Conservation (phyloP, 2,329 filamentous ascomycete species). For the Aspergillus sp. region DNA sequence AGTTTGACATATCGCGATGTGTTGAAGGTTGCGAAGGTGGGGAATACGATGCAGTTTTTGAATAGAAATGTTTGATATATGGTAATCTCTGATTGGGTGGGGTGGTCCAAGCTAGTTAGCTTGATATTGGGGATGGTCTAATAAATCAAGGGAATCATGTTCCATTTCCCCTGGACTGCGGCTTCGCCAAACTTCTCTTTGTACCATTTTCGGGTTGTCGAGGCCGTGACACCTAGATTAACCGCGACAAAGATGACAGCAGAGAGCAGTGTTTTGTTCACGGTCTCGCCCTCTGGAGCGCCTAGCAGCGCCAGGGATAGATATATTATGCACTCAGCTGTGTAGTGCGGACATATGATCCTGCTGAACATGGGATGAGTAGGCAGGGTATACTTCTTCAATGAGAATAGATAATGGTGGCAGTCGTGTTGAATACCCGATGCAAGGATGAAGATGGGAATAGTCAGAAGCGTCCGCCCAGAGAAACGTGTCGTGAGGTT, state of each 20-base stretch:
- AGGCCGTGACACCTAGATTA: constrained; percentile 81
- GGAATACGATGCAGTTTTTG: constrained; percentile 63
- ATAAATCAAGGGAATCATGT: constrained; percentile 65
- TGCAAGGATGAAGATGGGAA: constrained; percentile 67
- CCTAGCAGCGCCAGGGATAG: constrained; percentile 71
- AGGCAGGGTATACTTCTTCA: constrained; percentile 83
- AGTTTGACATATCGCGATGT: constrained; percentile 79
- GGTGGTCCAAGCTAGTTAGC: not conserved
- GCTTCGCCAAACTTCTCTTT: constrained; percentile 68
- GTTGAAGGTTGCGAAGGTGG: constrained; percentile 72
- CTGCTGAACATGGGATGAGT: constrained; percentile 68
- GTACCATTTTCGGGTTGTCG: constrained; percentile 79
- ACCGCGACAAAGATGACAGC: constrained; percentile 71
- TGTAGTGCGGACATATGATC: constrained; percentile 86
- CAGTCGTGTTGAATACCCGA: constrained; percentile 73
- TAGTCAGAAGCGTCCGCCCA: constrained; percentile 55
- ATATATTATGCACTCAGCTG: constrained; percentile 83
- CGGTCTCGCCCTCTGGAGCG: constrained; percentile 63
- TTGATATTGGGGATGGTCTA: constrained; percentile 16
- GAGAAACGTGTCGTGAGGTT: constrained; percentile 41
- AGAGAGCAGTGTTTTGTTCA: constrained; percentile 73
- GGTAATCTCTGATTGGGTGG: not conserved
- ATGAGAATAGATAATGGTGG: constrained; percentile 66
- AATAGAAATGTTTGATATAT: constrained; percentile 23
- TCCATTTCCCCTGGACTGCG: constrained; percentile 64